Conservation (phyloP, 306 rosid species). For the Casuarina glauca region DNA sequence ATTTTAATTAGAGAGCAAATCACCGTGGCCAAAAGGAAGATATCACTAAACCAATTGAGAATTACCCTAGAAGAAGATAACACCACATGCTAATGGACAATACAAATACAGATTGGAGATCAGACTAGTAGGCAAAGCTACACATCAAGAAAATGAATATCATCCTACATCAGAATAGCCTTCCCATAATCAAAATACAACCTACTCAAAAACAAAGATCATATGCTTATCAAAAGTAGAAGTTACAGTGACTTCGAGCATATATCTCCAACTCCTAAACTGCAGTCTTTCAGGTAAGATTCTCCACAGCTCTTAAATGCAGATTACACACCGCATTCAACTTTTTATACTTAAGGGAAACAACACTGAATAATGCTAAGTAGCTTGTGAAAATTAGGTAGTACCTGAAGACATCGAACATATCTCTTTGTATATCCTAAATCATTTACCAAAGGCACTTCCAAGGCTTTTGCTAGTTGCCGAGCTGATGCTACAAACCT, state of each 20-base stretch:
- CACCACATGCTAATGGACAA: background rate
- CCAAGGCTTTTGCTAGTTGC: constrained; percentile 94
- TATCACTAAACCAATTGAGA: background rate
- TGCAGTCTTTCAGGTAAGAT: background rate
- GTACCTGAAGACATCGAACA: constrained; percentile 97
- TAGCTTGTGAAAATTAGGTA: background rate
- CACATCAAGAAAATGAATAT: background rate
- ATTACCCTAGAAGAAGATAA: background rate
- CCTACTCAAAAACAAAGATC: background rate
- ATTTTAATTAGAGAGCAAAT: background rate
- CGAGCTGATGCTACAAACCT: constrained; percentile 96
- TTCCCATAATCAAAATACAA: background rate
- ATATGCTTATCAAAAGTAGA: background rate
- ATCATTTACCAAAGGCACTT: constrained; percentile 99
- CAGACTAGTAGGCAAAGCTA: background rate
- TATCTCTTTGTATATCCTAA: constrained; percentile 99
- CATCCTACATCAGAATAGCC: background rate
- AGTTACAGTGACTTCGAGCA: background rate
- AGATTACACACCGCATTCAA: constrained; percentile 2
- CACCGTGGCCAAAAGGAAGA: background rate
- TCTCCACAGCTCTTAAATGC: background rate
- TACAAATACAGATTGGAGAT: background rate
- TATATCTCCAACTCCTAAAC: background rate
- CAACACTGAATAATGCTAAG: background rate
- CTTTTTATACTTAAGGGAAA: background rate